These are phyloP conservation scores for Fusarium metavorans DNA, from an alignment of 2,329 filamentous ascomycete genomes.

Conservation along the genomic window DNA sequence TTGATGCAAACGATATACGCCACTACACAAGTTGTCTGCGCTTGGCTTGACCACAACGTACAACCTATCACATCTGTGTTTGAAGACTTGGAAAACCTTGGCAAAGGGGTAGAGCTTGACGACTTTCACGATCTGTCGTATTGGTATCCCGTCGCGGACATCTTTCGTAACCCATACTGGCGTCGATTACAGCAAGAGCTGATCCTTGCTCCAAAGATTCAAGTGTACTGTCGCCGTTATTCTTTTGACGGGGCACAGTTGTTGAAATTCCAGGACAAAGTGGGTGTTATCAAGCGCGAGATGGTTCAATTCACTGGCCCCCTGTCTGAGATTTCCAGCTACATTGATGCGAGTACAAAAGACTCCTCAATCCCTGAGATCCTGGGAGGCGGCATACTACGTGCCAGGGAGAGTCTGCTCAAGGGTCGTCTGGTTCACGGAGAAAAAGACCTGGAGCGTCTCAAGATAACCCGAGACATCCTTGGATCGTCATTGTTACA, in stretches of 20 bases:
- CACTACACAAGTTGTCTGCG: neutral
- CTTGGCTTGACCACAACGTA: constrained; percentile 10
- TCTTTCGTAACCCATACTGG: constrained; percentile 18
- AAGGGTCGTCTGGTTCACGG: neutral
- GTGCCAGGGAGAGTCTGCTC: neutral
- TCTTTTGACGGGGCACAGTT: neutral
- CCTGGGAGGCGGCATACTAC: neutral
- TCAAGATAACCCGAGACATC: neutral
- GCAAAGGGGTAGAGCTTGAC: neutral
- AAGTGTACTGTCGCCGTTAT: constrained; percentile 4
- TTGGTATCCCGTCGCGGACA: constrained; percentile 14
- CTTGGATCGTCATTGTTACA: neutral
- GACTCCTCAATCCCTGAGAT: neutral
- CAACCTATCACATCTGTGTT: neutral
- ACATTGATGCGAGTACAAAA: neutral
- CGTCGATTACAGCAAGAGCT: constrained; percentile 8
- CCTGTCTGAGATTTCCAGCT: neutral
- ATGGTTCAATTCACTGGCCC: neutral
- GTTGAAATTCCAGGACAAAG: neutral
- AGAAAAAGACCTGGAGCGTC: neutral
- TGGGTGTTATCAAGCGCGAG: neutral
- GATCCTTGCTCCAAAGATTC: neutral
- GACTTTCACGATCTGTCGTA: neutral
- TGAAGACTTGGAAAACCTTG: neutral
- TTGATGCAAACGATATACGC: constrained; percentile 15